Evolutionary conservation across 1,284 basidiomycete species (phyloP).

Genomic region (Ustilago loliicola): DNA sequence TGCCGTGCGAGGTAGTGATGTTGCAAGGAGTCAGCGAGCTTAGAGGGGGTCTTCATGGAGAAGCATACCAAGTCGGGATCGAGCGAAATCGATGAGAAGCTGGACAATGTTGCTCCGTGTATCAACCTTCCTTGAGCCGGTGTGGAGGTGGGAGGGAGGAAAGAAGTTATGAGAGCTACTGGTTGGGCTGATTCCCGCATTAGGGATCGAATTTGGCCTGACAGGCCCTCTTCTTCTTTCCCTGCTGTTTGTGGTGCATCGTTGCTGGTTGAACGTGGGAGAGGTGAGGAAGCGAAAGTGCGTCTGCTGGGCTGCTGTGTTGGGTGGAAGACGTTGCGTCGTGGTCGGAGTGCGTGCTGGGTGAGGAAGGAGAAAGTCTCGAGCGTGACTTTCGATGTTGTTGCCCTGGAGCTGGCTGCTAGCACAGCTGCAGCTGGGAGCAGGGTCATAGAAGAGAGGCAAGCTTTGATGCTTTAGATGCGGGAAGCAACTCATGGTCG

Average conservation of each 20-base stretch:
- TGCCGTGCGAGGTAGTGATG: conserved; percentile 5
- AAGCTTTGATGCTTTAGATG: too few relatives aligned
- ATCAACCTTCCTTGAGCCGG: conserved; percentile 1
- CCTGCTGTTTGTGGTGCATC: not conserved
- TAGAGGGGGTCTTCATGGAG: conserved; percentile 36
- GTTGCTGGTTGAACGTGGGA: not conserved
- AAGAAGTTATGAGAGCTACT: conserved; percentile 39
- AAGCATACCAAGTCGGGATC: conserved; percentile 42
- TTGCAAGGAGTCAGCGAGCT: conserved; percentile 28
- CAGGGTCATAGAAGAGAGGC: not conserved
- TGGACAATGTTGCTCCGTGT: conserved; percentile 48
- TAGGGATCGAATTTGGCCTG: conserved; percentile 30
- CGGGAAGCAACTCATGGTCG: too few relatives aligned
- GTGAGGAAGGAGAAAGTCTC: conserved; percentile 11
- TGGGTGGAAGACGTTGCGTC: not conserved
- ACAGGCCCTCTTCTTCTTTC: not conserved
- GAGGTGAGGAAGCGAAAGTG: not conserved
- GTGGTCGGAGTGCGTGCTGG: not conserved
- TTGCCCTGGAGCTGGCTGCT: conserved; percentile 17
- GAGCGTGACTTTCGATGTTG: conserved; percentile 34
- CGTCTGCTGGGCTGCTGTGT: not conserved
- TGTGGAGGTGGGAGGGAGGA: conserved; percentile 16
- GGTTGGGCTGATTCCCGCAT: conserved; percentile 49
- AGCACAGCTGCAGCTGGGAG: not conserved
- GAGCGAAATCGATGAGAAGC: conserved; percentile 39